Percentiles rank a stretch among this genome's conserved stretches.
Conservation (phyloP, 495 filamentous ascomycete species). For the Cryomyces minteri region DNA sequence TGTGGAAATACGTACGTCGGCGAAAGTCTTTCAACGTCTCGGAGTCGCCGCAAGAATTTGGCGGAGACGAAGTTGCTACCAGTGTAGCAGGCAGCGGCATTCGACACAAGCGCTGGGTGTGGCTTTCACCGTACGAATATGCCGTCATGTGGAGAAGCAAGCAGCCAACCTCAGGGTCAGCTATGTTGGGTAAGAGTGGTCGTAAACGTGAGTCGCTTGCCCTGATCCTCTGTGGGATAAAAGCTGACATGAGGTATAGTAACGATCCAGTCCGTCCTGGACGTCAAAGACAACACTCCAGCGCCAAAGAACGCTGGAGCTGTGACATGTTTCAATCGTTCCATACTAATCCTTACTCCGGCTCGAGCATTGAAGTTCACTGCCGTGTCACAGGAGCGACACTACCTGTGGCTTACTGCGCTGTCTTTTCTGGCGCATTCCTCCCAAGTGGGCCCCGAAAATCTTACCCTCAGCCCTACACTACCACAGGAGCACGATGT, state of each 20-base stretch:
- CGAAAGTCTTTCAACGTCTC: conserved; percentile 79
- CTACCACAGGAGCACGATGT: no score
- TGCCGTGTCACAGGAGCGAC: conserved; percentile 59
- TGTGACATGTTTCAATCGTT: conserved; percentile 61
- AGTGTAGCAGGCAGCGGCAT: conserved; percentile 36
- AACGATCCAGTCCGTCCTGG: conserved; percentile 84
- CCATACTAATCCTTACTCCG: conserved; percentile 87
- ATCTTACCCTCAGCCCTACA: no score
- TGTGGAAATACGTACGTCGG: conserved; percentile 94
- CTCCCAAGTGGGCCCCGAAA: conserved; percentile 36
- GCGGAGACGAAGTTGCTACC: conserved; percentile 28
- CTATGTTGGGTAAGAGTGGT: conserved; percentile 85
- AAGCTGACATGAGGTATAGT: conserved; percentile 33
- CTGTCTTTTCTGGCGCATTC: conserved; percentile 88
- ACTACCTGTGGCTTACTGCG: conserved; percentile 89
- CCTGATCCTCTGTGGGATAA: neutral
- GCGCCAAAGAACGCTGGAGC: conserved; percentile 47
- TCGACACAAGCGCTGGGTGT: conserved; percentile 96
- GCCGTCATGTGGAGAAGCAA: conserved; percentile 97
- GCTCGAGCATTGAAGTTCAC: conserved; percentile 93
- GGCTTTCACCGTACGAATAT: conserved; percentile 90
- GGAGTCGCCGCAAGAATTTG: conserved; percentile 31
- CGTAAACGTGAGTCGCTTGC: conserved; percentile 61
- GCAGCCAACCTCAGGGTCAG: conserved; percentile 74
- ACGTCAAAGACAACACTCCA: conserved; percentile 90